Evolutionary conservation across 768 basidiomycete species (phyloP).

Genomic region (Tremella mesenterica): DNA sequence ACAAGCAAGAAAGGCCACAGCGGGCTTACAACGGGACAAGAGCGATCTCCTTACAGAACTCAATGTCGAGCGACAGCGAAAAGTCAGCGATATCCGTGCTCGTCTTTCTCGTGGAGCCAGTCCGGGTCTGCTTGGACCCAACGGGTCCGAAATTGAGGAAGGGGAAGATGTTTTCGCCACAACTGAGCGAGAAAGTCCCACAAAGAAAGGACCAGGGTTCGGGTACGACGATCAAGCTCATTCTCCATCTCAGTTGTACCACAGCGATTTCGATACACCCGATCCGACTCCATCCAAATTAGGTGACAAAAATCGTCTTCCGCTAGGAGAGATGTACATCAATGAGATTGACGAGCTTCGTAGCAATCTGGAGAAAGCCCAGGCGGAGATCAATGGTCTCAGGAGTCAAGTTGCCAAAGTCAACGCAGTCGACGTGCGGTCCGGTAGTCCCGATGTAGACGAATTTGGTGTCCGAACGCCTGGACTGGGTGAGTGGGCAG

Average conservation of each 20-base stretch:
- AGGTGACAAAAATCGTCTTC: slow-evolving; percentile 21
- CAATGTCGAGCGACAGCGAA: slow-evolving; percentile 48
- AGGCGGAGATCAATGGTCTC: slow-evolving; percentile 33
- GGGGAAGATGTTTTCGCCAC: slow-evolving; percentile 43
- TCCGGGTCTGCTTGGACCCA: slow-evolving; percentile 24
- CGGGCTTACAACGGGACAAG: slow-evolving; percentile 82
- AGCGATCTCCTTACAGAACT: slow-evolving; percentile 75
- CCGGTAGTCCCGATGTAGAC: slow-evolving; percentile 9
- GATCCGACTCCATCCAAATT: slow-evolving; percentile 36
- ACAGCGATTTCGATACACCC: slow-evolving; percentile 43
- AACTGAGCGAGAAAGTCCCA: slow-evolving; percentile 26
- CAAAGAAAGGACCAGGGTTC: slow-evolving; percentile 41
- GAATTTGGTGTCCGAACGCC: slow-evolving; percentile 20
- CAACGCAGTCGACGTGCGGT: slow-evolving; percentile 3
- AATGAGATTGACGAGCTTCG: slow-evolving; percentile 38
- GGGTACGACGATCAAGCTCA: slow-evolving; percentile 38
- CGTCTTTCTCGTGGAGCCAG: slow-evolving; percentile 26
- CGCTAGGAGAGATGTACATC: slow-evolving; percentile 38
- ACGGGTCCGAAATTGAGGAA: slow-evolving; percentile 24
- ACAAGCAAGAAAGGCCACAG: slow-evolving; percentile 75
- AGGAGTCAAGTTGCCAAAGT: slow-evolving; percentile 14
- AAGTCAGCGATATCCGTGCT: slow-evolving; percentile 22
- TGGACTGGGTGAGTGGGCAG: slow-evolving; percentile 25
- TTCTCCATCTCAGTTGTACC: slow-evolving; percentile 34
- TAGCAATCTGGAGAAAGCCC: slow-evolving; percentile 30